Evolutionary conservation across 306 rosid genomes (phyloP).

Genomic region (Acacia melanoxylon): DNA sequence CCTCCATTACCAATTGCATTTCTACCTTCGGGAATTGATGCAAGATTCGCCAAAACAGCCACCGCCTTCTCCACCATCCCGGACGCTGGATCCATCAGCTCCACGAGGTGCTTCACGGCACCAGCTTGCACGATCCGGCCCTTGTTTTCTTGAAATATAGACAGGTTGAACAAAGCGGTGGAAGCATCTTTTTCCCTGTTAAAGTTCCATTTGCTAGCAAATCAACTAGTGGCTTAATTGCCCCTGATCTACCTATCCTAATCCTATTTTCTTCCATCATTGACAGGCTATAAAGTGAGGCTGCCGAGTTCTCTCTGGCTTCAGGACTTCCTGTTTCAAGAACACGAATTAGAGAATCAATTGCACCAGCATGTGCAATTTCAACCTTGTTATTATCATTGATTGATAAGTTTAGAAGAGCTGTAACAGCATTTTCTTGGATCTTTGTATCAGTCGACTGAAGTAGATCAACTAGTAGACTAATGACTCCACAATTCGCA

Average conservation of each 20-base stretch:
- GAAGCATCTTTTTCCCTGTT: slow-evolving; percentile 89
- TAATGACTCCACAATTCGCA: slow-evolving; percentile 66
- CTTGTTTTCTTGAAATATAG: slow-evolving; percentile 75
- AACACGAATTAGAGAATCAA: slow-evolving; percentile 76
- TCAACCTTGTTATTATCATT: slow-evolving; percentile 63
- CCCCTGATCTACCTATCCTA: slow-evolving; percentile 77
- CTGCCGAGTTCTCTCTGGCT: slow-evolving; percentile 89
- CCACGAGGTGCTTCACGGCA: slow-evolving; percentile 79
- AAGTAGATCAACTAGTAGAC: slow-evolving; percentile 60
- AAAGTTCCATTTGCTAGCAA: slow-evolving; percentile 72
- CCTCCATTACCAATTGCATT: slow-evolving; percentile 54
- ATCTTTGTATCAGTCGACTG: slow-evolving; percentile 51
- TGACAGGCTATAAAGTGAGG: slow-evolving; percentile 78
- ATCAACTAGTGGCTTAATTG: slow-evolving; percentile 73
- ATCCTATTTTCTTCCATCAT: slow-evolving; percentile 76
- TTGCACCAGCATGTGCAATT: slow-evolving; percentile 73
- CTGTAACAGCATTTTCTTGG: slow-evolving; percentile 83
- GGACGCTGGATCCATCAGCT: slow-evolving; percentile 81
- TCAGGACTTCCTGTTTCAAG: slow-evolving; percentile 72
- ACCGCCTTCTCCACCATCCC: slow-evolving; percentile 92
- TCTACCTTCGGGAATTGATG: slow-evolving; percentile 75
- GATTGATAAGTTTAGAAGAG: slow-evolving; percentile 84
- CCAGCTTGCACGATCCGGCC: slow-evolving; percentile 76
- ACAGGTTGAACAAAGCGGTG: slow-evolving; percentile 82
- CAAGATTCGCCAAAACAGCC: slow-evolving; percentile 82